These are phyloP conservation scores for Rhizopogon roseolus DNA, from an alignment of 768 basidiomycete genomes.

Conservation along the genomic window DNA sequence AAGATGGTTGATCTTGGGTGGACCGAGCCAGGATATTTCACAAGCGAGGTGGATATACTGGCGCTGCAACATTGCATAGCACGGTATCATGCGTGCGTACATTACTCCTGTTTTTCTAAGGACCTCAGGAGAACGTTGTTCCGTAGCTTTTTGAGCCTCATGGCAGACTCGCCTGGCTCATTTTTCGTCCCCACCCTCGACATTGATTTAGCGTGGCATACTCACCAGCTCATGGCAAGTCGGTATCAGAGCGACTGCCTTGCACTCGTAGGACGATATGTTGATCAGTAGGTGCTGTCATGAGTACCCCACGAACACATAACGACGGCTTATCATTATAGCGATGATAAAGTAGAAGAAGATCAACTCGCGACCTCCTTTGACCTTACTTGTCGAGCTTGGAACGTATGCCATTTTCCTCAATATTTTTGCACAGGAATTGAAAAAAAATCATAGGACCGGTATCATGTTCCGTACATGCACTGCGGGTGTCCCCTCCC, in stretches of 20 bases:
- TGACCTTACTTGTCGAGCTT: constrained; percentile 46
- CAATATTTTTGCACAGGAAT: too few species aligned
- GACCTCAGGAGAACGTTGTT: background rate
- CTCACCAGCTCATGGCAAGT: constrained; percentile 49
- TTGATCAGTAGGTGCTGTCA: constrained; percentile 45
- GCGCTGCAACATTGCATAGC: constrained; percentile 45
- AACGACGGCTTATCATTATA: constrained; percentile 12
- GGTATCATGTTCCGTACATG: constrained; percentile 49
- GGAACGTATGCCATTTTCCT: constrained; percentile 18
- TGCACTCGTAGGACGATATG: constrained; percentile 35
- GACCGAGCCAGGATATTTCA: constrained; percentile 40
- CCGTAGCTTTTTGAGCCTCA: constrained; percentile 47
- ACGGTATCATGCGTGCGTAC: constrained; percentile 50
- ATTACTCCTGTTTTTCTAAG: too few species aligned
- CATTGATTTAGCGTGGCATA: constrained; percentile 71
- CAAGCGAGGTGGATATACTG: constrained; percentile 29
- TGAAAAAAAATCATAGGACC: constrained; percentile 23
- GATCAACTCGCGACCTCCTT: constrained; percentile 37
- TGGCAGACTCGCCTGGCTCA: constrained; percentile 36
- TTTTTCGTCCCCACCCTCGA: constrained; percentile 60
- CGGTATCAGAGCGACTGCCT: constrained; percentile 40
- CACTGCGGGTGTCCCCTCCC: constrained; percentile 56
- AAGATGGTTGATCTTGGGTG: constrained; percentile 53
- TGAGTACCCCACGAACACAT: constrained; percentile 22
- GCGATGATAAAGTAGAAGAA: constrained; percentile 51